Percentiles rank a stretch among this genome's conserved stretches.
These are phyloP conservation scores for Novakomyces olei DNA, from an alignment of 805 yeast species.

Conservation along the genomic window DNA sequence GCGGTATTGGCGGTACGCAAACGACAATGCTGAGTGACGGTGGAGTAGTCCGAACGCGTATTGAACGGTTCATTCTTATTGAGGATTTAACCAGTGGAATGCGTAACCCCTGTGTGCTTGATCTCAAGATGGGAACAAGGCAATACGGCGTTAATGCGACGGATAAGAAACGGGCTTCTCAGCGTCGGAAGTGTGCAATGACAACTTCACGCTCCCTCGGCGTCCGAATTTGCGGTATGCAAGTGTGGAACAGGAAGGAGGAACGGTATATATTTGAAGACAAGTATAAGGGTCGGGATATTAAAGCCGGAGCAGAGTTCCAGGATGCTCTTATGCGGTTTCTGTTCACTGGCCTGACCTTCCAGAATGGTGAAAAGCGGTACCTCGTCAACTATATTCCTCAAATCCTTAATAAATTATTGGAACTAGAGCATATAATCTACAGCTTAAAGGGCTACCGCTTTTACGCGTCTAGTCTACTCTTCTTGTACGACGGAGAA, in stretches of 20 bases:
- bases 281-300: conserved; percentile 75
- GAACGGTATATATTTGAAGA: conserved; percentile 45
- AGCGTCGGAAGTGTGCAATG: conserved; percentile 51
- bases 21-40: too few relatives aligned
- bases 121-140: conserved; percentile 93
- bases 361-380: conserved; percentile 39
- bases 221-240: conserved; percentile 87
- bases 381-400: conserved; percentile 40
- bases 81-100: conserved; percentile 80
- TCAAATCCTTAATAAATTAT: conserved; percentile 33
- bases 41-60: too few relatives aligned
- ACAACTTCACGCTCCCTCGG: conserved; percentile 74
- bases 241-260: conserved; percentile 38
- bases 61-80: conserved; percentile 61
- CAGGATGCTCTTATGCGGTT: conserved; percentile 52
- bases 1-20: too few relatives aligned
- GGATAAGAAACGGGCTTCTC: conserved; percentile 48
- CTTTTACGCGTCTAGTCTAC: conserved; percentile 72
- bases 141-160: conserved; percentile 93
- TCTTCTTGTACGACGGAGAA: conserved; percentile 70
- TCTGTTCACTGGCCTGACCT: conserved; percentile 18
- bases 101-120: conserved; percentile 73
- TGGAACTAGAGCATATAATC: conserved; percentile 35
- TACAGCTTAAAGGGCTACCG: conserved; percentile 47
- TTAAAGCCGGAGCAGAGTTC: conserved; percentile 53